Evolutionary conservation across 257 asterid genomes (phyloP), one percentile per base, ranked within the genome.

Genomic region (Nicotiana attenuata): DNA sequence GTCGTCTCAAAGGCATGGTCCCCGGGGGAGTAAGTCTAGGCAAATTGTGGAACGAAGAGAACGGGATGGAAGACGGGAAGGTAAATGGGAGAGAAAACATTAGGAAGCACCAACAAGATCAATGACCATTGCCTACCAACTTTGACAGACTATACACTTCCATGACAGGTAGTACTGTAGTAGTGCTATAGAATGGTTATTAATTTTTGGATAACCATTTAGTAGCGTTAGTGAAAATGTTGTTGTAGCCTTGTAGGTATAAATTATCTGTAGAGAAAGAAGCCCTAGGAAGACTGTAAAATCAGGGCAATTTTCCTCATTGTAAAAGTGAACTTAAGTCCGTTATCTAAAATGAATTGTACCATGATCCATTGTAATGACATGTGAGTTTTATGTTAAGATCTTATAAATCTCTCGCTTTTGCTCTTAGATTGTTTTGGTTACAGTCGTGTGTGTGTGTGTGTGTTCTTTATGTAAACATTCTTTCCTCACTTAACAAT

Each of bases 31-130:
- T 84, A 93, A 92, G 85, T 82, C 99, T 10, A 88, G 99, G 87
- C 97, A 92, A 90, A 80, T 93, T 57, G 82, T 92, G 77, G 99
- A 95, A 80, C 89, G 98, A 82, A 91, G 96, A 87, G 98, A 94
- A 88, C 90, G 97, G 61, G 98, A 92, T 57, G 91, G 92, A 59
- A 90, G 99, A 57, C 96, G 96, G 3, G 97, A 93, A 89, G 94
- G 99, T 73, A 94, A 94, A 86, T 96, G 99, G 99, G 99, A 96
- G 87, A 88, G 99, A 15, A 96, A 96, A 86, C 98, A 96, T 85
- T 92, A 93, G 89, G 24, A 53, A 84, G 24, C 24, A 50, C 22
- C 38, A 24, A 47, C 20, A 73, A 73, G 22, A 73, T 73, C 29
- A 47, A 26, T 73, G 22, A 22, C 61, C 38, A 47, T 47, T 73